Percentiles rank a stretch among this genome's conserved stretches.
These are phyloP conservation scores for Microsporum ferrugineum DNA, from an alignment of 2,329 filamentous ascomycete genomes.

Conservation along the genomic window DNA sequence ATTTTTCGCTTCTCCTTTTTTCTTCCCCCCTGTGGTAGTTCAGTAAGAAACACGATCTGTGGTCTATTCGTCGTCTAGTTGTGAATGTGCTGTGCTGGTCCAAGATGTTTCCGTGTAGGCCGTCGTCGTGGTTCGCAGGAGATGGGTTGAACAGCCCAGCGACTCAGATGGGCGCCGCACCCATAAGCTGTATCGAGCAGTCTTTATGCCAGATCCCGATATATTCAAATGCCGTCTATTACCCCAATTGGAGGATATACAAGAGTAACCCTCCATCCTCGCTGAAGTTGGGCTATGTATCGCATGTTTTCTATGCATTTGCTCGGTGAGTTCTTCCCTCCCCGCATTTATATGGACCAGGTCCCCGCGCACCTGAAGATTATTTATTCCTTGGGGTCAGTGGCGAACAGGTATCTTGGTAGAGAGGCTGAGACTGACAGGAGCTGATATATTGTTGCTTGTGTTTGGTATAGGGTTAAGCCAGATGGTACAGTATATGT, in stretches of 20 bases:
- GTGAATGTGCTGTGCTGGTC: not conserved
- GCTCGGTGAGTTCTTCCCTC: conserved; percentile 40
- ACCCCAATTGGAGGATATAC: conserved; percentile 68
- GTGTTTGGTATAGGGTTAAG: conserved; percentile 44
- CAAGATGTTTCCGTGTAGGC: not conserved
- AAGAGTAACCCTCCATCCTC: conserved; percentile 60
- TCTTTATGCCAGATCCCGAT: conserved; percentile 23
- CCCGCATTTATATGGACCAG: not conserved
- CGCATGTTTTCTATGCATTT: conserved; percentile 74
- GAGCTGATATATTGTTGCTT: not conserved
- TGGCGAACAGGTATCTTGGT: not conserved
- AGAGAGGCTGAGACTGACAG: not conserved
- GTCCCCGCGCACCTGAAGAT: not conserved
- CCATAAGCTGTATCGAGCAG: not conserved
- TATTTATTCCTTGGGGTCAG: not conserved
- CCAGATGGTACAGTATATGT: conserved; percentile 65
- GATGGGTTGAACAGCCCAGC: not conserved
- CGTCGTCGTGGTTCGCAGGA: not conserved
- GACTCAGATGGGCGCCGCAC: not conserved
- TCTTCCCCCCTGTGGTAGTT: not conserved
- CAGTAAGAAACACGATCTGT: not conserved
- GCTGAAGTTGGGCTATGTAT: conserved; percentile 64
- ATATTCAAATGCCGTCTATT: conserved; percentile 64
- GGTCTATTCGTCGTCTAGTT: not conserved
- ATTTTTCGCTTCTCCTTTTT: not conserved